phyloP scores from a whole-genome alignment of 2,329 filamentous ascomycete genomes.

The Ceratocystis cacaofunesta region DNA sequence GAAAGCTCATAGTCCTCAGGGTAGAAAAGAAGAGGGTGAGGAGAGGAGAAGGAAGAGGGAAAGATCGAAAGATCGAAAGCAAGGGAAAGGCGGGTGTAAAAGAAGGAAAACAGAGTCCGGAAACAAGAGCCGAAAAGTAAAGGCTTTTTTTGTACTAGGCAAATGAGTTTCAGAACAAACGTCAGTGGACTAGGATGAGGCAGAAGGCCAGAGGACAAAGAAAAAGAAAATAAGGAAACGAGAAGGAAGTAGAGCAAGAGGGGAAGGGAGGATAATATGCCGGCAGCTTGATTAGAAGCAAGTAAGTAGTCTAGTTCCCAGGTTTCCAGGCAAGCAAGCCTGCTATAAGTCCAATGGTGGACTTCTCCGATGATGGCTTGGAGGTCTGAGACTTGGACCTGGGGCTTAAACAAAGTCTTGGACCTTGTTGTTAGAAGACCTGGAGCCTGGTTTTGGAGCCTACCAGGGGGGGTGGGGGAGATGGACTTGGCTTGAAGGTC shows the following conservation, averaged over 20 bases:
- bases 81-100: not conserved
- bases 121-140: conserved; percentile 1
- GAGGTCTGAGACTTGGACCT: not conserved
- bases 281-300: not conserved
- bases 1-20: not conserved
- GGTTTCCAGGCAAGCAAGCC: not conserved
- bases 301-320: not conserved
- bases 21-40: not conserved
- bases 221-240: not conserved
- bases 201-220: conserved; percentile 1
- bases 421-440: not conserved
- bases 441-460: not conserved
- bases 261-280: not conserved
- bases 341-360: not conserved
- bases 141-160: not conserved
- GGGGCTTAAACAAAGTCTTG: conserved; percentile 1
- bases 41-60: not conserved
- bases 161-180: not conserved
- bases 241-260: not conserved
- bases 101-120: not conserved
- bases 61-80: not conserved
- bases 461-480: not conserved
- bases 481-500: no score
- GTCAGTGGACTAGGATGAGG: not conserved
- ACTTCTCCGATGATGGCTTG: not conserved